Evolutionary conservation across 129 eudicot genomes (phyloP).

Genomic region (Tagetes patula): DNA sequence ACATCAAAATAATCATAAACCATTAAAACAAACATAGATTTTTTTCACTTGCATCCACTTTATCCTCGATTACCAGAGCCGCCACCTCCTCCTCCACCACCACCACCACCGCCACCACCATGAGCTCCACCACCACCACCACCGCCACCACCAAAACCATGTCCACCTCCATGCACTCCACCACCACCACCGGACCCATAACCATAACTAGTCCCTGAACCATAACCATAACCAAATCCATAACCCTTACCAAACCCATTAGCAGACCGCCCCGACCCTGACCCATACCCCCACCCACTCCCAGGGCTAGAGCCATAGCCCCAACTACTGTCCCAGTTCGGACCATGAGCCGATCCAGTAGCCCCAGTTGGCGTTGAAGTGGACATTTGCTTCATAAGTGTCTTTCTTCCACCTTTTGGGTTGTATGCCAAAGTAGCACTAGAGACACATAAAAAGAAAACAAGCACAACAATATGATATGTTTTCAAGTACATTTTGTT

Average conservation of each 20-base stretch:
- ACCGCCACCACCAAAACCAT: slow-evolving; percentile 34
- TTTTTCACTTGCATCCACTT: too few relatives aligned
- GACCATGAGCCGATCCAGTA: slow-evolving; percentile 68
- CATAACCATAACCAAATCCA: slow-evolving; percentile 69
- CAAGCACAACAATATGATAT: slow-evolving; percentile 11
- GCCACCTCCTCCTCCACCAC: too few relatives aligned
- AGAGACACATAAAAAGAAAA: slow-evolving; percentile 33
- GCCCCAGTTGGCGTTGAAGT: slow-evolving; percentile 35
- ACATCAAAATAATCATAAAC: too few relatives aligned
- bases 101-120: too few relatives aligned
- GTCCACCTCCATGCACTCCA: slow-evolving; percentile 55
- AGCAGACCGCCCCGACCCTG: slow-evolving; percentile 67
- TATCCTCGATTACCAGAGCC: too few relatives aligned
- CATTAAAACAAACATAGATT: too few relatives aligned
- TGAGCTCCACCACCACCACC: slow-evolving; percentile 24
- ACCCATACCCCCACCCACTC: slow-evolving; percentile 78
- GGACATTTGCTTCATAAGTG: slow-evolving; percentile 25
- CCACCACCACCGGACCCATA: slow-evolving; percentile 49
- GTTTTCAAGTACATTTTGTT: slow-evolving; percentile 28
- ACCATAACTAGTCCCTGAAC: slow-evolving; percentile 61
- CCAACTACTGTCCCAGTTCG: slow-evolving; percentile 72
- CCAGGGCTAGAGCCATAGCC: slow-evolving; percentile 69
- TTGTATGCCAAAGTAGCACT: slow-evolving; percentile 17
- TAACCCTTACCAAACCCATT: slow-evolving; percentile 62
- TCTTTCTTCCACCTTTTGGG: slow-evolving; percentile 39